Percentiles rank a stretch among this genome's conserved stretches.
These are phyloP conservation scores for Alternaria atra DNA, from an alignment of 2,329 filamentous ascomycete species.

Conservation along the genomic window DNA sequence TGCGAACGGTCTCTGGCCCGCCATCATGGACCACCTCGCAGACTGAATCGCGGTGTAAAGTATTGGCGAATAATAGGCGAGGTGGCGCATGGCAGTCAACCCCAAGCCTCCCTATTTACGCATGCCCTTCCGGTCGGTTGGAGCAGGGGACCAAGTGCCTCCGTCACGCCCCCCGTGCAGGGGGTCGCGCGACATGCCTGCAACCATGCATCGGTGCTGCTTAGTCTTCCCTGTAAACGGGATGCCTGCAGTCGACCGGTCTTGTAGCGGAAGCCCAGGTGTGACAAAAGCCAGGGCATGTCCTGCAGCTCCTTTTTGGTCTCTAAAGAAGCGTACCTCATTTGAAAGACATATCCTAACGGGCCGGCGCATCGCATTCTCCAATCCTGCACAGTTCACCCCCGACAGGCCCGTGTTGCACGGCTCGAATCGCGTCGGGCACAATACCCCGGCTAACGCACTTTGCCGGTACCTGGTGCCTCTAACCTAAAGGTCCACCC, in stretches of 20 bases:
- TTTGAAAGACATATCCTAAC: slow-evolving; percentile 12
- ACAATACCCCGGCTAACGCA: slow-evolving; percentile 32
- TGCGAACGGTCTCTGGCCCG: slow-evolving; percentile 31
- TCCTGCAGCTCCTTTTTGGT: slow-evolving; percentile 17
- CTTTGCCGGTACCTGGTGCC: slow-evolving; percentile 37
- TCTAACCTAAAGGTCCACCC: slow-evolving; percentile 39
- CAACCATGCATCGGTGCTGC: slow-evolving; percentile 22
- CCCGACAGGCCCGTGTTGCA: slow-evolving; percentile 27
- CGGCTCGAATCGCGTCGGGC: slow-evolving; percentile 34
- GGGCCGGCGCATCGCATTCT: slow-evolving; percentile 16
- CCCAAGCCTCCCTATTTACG: slow-evolving; percentile 35
- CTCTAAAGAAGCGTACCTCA: slow-evolving; percentile 14
- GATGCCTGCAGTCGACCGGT: slow-evolving; percentile 21
- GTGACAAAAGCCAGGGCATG: neutral
- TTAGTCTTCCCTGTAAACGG: slow-evolving; percentile 30
- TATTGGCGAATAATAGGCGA: slow-evolving; percentile 23
- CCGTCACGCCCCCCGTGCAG: slow-evolving; percentile 25
- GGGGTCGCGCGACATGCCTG: slow-evolving; percentile 30
- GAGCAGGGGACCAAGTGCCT: slow-evolving; percentile 26
- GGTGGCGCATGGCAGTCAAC: slow-evolving; percentile 23
- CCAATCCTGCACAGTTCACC: slow-evolving; percentile 18
- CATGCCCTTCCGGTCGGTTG: slow-evolving; percentile 23
- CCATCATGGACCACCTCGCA: slow-evolving; percentile 16
- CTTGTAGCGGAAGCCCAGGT: slow-evolving; percentile 12
- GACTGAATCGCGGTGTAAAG: slow-evolving; percentile 22